A percentile compares a stretch with the other conserved stretches of the same genome.
These are phyloP conservation scores for Plasmodium vivax DNA, from an alignment of 169 alveolate genomes.

Conservation along the genomic window DNA sequence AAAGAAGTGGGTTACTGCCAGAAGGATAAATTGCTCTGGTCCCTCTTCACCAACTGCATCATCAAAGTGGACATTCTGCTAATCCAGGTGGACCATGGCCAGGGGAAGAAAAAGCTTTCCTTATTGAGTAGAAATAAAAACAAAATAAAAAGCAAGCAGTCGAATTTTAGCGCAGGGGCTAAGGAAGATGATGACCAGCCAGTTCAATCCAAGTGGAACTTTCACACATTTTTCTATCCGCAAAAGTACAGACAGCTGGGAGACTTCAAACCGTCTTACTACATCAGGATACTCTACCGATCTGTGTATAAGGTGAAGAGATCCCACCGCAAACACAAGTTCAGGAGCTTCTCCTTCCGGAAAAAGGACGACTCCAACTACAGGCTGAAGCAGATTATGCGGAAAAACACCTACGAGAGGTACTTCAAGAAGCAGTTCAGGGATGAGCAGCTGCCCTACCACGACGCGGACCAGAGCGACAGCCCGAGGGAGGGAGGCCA, in stretches of 20 bases:
- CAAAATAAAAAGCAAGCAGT: background rate
- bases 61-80: slow-evolving; percentile 51
- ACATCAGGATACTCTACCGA: slow-evolving; percentile 66
- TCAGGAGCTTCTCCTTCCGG: background rate
- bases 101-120: background rate
- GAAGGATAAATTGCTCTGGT: slow-evolving; percentile 66
- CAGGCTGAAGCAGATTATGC: slow-evolving; percentile 15
- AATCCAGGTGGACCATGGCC: slow-evolving; percentile 36
- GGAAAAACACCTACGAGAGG: slow-evolving; percentile 50
- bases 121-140: background rate
- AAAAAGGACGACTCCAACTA: slow-evolving; percentile 27
- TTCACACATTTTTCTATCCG: slow-evolving; percentile 23
- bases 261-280: slow-evolving; percentile 70
- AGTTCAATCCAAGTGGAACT: slow-evolving; percentile 14
- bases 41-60: slow-evolving; percentile 42
- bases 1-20: slow-evolving; percentile 72
- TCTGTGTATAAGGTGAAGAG: slow-evolving; percentile 43
- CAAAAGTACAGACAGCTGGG: slow-evolving; percentile 39
- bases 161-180: background rate
- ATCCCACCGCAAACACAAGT: background rate
- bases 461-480: background rate
- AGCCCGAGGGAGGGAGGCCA: background rate
- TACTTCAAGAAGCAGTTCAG: slow-evolving; percentile 54
- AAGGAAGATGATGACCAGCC: background rate
- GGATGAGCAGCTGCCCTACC: slow-evolving; percentile 20